Percentiles rank a stretch among this genome's conserved stretches.
Conservation (phyloP, 345 rosid species). For the Cochlearia excelsa region DNA sequence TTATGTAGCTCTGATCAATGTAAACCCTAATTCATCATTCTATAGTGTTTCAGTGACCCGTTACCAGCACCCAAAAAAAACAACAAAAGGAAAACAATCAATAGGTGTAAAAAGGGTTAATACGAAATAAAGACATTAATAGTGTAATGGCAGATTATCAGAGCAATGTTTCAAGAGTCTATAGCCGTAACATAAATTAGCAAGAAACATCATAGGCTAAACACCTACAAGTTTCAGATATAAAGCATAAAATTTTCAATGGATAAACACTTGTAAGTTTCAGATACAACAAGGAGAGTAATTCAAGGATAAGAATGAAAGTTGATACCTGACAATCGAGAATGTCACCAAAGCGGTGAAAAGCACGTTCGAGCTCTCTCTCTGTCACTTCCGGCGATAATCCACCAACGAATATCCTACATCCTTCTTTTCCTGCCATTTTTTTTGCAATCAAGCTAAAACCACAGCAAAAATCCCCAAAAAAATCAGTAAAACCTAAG, state of each 20-base stretch:
- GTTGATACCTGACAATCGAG: conserved; percentile 72
- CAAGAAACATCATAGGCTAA: too few species aligned
- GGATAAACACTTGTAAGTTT: too few species aligned
- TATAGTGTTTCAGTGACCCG: conserved; percentile 49
- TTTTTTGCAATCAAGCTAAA: background rate
- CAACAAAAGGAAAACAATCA: conserved; percentile 30
- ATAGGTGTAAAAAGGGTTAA: conserved; percentile 24
- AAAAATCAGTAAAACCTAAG: conserved; percentile 6
- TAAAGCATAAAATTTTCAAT: too few species aligned
- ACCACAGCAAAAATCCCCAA: background rate
- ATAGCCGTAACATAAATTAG: too few species aligned
- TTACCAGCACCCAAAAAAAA: conserved; percentile 38
- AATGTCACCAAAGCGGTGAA: conserved; percentile 81
- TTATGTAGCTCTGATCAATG: conserved; percentile 47
- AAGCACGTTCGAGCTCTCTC: conserved; percentile 79
- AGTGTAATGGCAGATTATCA: too few species aligned
- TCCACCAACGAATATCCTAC: conserved; percentile 89
- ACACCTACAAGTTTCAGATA: background rate
- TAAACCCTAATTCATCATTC: conserved; percentile 45
- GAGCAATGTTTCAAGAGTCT: too few species aligned
- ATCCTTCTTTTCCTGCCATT: conserved; percentile 78
- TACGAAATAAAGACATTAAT: background rate
- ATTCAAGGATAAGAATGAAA: background rate
- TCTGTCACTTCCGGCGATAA: conserved; percentile 78
- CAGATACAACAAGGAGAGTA: too few species aligned